Evolutionary conservation across 768 basidiomycete species (phyloP).

Genomic region (Kwoniella dejecticola): DNA sequence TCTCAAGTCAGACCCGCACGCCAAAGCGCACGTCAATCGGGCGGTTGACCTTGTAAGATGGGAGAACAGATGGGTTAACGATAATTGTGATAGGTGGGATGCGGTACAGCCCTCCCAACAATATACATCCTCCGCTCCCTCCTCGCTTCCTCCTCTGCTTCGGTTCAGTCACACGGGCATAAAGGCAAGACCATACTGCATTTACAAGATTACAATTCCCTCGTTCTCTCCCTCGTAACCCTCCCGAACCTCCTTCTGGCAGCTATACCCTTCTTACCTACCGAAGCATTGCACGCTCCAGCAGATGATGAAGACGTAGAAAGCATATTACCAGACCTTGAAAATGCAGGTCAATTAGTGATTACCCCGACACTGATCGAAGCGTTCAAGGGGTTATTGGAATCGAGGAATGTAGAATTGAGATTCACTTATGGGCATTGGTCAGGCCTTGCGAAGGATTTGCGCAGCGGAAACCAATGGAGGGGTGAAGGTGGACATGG

Average conservation of each 20-base stretch:
- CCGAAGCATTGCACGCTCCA: slow-evolving; percentile 28
- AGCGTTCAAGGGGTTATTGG: slow-evolving; percentile 68
- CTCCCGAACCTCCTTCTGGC: slow-evolving; percentile 56
- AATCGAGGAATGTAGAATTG: slow-evolving; percentile 63
- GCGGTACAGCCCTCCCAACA: slow-evolving; percentile 86
- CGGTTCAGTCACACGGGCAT: not conserved
- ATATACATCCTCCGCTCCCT: slow-evolving; percentile 69
- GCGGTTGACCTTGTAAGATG: too few relatives aligned
- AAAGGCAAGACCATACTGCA: slow-evolving; percentile 63
- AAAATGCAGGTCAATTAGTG: slow-evolving; percentile 64
- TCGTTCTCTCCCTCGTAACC: slow-evolving; percentile 69
- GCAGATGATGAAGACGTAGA: slow-evolving; percentile 46
- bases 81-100: slow-evolving; percentile 68
- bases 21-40: not conserved
- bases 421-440: slow-evolving; percentile 83
- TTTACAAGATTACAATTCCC: slow-evolving; percentile 88
- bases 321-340: slow-evolving; percentile 48
- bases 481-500: too few relatives aligned
- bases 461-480: too few relatives aligned
- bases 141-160: slow-evolving; percentile 26
- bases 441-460: slow-evolving; percentile 54
- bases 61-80: too few relatives aligned
- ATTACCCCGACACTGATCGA: slow-evolving; percentile 66
- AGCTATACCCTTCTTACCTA: slow-evolving; percentile 39
- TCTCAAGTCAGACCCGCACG: not conserved